Evolutionary conservation across 2,329 filamentous ascomycete species (phyloP).

Genomic region (Orbilia ellipsospora): DNA sequence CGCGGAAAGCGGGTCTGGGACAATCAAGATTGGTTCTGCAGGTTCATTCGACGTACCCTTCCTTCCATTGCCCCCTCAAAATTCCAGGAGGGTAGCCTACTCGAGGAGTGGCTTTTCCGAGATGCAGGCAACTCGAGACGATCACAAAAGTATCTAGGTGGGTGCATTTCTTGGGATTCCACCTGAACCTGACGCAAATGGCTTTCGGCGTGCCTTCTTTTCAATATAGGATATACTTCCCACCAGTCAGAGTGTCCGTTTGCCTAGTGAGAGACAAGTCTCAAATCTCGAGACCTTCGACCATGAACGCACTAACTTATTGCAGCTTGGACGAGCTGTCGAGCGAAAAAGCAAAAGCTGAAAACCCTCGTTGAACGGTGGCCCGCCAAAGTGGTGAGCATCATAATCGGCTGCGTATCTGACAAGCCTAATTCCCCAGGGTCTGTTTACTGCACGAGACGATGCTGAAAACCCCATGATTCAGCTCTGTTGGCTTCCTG

Average conservation of each 20-base stretch:
- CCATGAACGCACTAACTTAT: conserved; percentile 23
- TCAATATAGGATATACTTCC: conserved; percentile 41
- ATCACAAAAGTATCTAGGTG: background rate
- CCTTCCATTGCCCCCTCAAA: too few species aligned
- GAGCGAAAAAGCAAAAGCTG: conserved; percentile 3
- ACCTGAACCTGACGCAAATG: conserved; percentile 17
- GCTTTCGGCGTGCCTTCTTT: background rate
- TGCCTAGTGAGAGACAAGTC: conserved; percentile 40
- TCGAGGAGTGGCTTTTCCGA: conserved; percentile 9
- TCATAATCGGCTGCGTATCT: conserved; percentile 6
- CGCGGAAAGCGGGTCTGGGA: conserved; percentile 40
- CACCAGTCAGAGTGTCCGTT: conserved; percentile 34
- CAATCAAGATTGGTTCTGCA: conserved; percentile 49
- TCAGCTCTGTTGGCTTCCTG: conserved; percentile 20
- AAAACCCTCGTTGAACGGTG: background rate
- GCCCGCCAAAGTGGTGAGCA: background rate
- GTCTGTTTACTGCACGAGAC: conserved; percentile 36
- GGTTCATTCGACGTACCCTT: conserved; percentile 13
- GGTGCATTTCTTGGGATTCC: conserved; percentile 13
- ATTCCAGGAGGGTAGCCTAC: conserved; percentile 25
- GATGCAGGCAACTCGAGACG: conserved; percentile 38
- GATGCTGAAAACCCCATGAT: conserved; percentile 42
- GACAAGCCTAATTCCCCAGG: conserved; percentile 15
- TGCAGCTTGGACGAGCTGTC: conserved; percentile 9
- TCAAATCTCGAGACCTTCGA: conserved; percentile 16